Conservation (phyloP, 768 basidiomycete genomes). For the Vararia minispora region DNA sequence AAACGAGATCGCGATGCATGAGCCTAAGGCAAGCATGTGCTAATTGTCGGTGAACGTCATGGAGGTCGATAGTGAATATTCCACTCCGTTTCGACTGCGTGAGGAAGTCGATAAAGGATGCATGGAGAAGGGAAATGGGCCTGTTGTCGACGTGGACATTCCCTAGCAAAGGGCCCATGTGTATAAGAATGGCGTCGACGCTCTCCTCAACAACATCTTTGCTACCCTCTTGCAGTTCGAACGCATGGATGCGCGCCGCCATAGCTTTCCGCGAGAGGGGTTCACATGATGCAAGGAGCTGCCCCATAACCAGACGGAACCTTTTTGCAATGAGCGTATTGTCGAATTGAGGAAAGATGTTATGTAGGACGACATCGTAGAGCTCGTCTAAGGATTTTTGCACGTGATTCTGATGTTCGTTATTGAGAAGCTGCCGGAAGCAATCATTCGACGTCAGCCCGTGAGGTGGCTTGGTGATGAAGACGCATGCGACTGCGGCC, state of each 20-base stretch:
- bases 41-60: background rate
- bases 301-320: constrained; percentile 1
- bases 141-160: background rate
- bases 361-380: background rate
- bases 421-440: background rate
- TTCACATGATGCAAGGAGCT: constrained; percentile 1
- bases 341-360: background rate
- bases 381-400: background rate
- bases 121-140: background rate
- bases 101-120: background rate
- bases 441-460: background rate
- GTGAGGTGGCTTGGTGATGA: background rate
- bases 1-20: background rate
- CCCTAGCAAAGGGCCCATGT: background rate
- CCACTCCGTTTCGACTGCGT: background rate
- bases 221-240: no score
- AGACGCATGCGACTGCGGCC: background rate
- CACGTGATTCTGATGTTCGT: background rate
- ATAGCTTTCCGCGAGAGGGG: background rate
- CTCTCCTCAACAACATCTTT: no score
- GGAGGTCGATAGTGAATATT: background rate
- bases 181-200: background rate
- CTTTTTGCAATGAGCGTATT: background rate
- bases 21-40: background rate
- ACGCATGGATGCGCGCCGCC: background rate